Percentiles rank a stretch among this genome's conserved stretches.
Evolutionary conservation across 2,329 filamentous ascomycete species (phyloP).

Genomic region (Ustilaginoidea virens): DNA sequence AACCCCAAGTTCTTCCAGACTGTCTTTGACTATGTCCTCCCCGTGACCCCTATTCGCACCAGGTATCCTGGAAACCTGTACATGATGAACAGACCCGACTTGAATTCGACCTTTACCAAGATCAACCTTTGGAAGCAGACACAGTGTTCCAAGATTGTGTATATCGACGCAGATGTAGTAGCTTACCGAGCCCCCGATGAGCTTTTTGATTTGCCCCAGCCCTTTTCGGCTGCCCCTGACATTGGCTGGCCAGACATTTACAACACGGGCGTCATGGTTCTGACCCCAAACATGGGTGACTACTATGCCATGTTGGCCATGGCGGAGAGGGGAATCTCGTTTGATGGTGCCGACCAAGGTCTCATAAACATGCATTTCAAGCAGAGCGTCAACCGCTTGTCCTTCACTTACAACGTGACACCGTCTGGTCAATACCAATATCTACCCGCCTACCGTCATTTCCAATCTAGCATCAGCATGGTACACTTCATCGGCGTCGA

Average conservation of each 20-base stretch:
- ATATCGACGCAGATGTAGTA: slow-evolving; percentile 90
- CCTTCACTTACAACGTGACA: slow-evolving; percentile 94
- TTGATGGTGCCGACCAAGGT: slow-evolving; percentile 94
- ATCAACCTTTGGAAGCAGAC: slow-evolving; percentile 85
- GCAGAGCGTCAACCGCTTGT: slow-evolving; percentile 68
- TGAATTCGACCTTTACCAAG: slow-evolving; percentile 91
- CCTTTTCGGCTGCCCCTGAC: slow-evolving; percentile 67
- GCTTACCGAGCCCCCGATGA: slow-evolving; percentile 83
- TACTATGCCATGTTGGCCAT: slow-evolving; percentile 75
- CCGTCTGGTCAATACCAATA: slow-evolving; percentile 97
- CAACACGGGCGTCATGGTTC: slow-evolving; percentile 93
- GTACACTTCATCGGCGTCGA: slow-evolving; percentile 87
- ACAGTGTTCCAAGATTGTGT: slow-evolving; percentile 85
- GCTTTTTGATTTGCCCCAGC: slow-evolving; percentile 53
- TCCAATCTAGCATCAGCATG: slow-evolving; percentile 75
- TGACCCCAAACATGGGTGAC: slow-evolving; percentile 73
- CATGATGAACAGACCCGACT: slow-evolving; percentile 81
- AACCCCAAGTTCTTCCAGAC: slow-evolving; percentile 30
- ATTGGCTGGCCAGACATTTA: slow-evolving; percentile 97
- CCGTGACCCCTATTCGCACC: slow-evolving; percentile 68
- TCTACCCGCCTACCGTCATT: slow-evolving; percentile 84
- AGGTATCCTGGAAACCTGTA: slow-evolving; percentile 65
- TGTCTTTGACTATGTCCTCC: slow-evolving; percentile 78
- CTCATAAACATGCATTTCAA: slow-evolving; percentile 90
- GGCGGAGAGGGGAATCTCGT: slow-evolving; percentile 76